A percentile compares a stretch with the other conserved stretches of the same genome.
Conservation (phyloP, 75 land plant species). For the Pseudotsuga menziesii region DNA sequence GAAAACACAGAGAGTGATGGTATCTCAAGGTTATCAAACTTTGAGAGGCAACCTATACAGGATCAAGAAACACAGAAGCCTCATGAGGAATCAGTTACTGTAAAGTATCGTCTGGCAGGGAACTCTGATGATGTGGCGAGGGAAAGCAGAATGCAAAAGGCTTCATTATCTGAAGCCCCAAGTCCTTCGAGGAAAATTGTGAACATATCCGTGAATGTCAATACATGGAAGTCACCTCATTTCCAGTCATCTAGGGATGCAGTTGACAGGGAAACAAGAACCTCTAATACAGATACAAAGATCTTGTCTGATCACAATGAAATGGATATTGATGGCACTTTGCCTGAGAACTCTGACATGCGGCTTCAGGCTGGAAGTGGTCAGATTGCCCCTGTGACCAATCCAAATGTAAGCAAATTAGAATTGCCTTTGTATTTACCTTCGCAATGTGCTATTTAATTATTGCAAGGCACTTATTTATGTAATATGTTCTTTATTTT, state of each 20-base stretch:
- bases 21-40: conserved; percentile 3
- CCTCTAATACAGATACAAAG: not conserved
- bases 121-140: conserved; percentile 23
- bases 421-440: not conserved
- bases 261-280: conserved; percentile 9
- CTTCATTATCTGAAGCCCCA: conserved; percentile 13
- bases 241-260: conserved; percentile 24
- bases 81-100: conserved; percentile 30
- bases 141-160: conserved; percentile 18
- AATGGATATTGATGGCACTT: conserved; percentile 4
- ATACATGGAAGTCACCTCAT: conserved; percentile 62
- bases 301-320: not conserved
- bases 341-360: not conserved
- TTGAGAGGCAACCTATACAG: conserved; percentile 4
- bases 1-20: conserved; percentile 7
- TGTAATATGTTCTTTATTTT: not conserved
- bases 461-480: not conserved
- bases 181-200: conserved; percentile 39
- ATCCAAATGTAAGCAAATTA: conserved; percentile 7
- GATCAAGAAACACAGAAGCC: conserved; percentile 4
- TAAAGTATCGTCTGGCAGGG: conserved; percentile 35
- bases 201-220: conserved; percentile 61
- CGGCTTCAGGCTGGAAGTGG: not conserved
- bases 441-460: not conserved
- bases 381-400: not conserved